Evolutionary conservation across 2,329 filamentous ascomycete species (phyloP).

Genomic region (Westerdykella sp.): DNA sequence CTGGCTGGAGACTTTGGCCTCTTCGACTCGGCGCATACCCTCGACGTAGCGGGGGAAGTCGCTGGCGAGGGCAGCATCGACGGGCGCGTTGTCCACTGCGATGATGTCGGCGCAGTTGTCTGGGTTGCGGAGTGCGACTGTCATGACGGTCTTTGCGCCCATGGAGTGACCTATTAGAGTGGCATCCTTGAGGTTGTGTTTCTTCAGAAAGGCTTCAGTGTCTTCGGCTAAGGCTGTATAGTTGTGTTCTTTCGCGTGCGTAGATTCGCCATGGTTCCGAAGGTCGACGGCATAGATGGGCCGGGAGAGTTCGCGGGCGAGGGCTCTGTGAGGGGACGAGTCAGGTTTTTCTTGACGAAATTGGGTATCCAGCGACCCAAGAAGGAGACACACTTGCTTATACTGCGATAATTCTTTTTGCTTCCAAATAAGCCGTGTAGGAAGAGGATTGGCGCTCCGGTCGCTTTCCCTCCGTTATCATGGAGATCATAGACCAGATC

Average conservation of each 20-base stretch:
- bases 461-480: conserved; percentile 30
- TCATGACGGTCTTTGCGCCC: conserved; percentile 93
- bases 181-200: conserved; percentile 62
- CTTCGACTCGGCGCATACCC: conserved; percentile 78
- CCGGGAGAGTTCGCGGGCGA: conserved; percentile 74
- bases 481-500: conserved; percentile 34
- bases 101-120: conserved; percentile 64
- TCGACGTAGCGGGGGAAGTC: conserved; percentile 75
- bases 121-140: conserved; percentile 67
- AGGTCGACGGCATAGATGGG: conserved; percentile 82
- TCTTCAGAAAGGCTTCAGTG: conserved; percentile 67
- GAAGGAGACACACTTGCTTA: conserved; percentile 72
- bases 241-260: conserved; percentile 69
- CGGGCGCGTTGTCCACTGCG: conserved; percentile 85
- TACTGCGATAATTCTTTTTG: conserved; percentile 88
- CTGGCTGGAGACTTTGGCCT: conserved; percentile 59
- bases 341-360: not conserved
- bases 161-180: conserved; percentile 92
- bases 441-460: conserved; percentile 68
- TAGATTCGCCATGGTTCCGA: conserved; percentile 87
- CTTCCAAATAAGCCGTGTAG: conserved; percentile 92
- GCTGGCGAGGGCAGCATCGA: conserved; percentile 67
- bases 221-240: conserved; percentile 79
- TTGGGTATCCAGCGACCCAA: not conserved
- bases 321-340: conserved; percentile 54